phyloP scores from a whole-genome alignment of 306 rosid genomes.

The Myrica gale region DNA sequence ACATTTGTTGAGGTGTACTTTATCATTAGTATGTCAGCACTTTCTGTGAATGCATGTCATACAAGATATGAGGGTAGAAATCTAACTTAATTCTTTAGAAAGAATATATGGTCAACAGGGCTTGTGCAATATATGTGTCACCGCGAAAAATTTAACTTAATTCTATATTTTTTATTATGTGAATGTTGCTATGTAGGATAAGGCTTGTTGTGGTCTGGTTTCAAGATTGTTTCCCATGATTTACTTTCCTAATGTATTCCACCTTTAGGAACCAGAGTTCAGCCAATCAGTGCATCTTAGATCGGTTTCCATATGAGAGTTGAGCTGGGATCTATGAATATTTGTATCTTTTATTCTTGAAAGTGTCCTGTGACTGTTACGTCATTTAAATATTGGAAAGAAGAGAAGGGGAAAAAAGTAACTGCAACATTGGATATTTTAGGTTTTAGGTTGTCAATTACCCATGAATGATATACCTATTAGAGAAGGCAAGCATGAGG shows the following conservation, averaged over 20 bases:
- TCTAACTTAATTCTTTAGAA: not conserved
- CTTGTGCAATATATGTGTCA: not conserved
- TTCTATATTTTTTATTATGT: no score
- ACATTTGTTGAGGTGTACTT: not conserved
- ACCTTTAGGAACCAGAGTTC: not conserved
- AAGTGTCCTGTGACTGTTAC: no score
- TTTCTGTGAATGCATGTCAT: slow-evolving; percentile 1
- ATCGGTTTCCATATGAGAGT: not conserved
- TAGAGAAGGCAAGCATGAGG: not conserved
- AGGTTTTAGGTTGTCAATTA: no score
- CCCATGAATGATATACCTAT: no score
- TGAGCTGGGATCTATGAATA: not conserved
- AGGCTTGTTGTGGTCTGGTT: not conserved
- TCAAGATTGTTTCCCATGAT: not conserved
- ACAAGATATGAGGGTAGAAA: not conserved
- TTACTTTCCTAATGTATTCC: not conserved
- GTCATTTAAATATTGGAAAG: not conserved
- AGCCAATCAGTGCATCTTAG: not conserved
- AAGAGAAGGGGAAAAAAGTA: not conserved
- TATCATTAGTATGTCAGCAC: not conserved
- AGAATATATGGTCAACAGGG: not conserved
- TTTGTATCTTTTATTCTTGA: not conserved
- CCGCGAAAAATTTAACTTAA: no score
- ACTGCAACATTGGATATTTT: no score
- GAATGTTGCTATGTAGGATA: not conserved